Base-by-base conservation (phyloP, 2,329 filamentous ascomycete species). In the Cercospora janseana region DNA sequence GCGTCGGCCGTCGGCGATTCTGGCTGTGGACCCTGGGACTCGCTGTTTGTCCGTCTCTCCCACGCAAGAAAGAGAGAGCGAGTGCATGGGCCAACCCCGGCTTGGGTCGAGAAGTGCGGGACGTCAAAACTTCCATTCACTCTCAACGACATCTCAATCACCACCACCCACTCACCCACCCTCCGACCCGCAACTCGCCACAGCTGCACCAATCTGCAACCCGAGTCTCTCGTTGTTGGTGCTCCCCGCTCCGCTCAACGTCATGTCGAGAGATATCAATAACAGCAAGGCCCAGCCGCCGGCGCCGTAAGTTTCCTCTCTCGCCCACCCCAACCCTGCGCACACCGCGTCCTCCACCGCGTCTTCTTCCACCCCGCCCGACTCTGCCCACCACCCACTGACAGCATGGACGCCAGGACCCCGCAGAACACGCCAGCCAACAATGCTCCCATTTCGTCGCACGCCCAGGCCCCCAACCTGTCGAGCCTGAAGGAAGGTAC, bases 381-480 rank as follows among this genome's bases (percentile, higher is more conserved):
- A 28, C 31, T 46, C 42, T 27, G 29, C 32, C 37, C 23, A 28
- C 26, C 43, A 44, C 15, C 18, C 13, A 53, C 70, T 62, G 60
- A 70, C 54, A 62, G 15, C 31, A 61, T 62, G 56, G 53, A 63
- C 46, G 61, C 69, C 72, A 97, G 93, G 67, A 98, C 93, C 68
- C 93, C 93, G 68, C 93, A 98, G 76, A 98, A 98, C 79, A 98
- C 93, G 49, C 93, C 93, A 62, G 87, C 89, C 61, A 90, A 84
- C 75, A 91, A 92, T 77, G 93, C 94, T 62, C 93, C 93, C 60
- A 97, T 98, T 75, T 95, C 91, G 46, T 97, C 92, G 57, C 92
- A 93, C 74, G 93, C 94, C 63, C 90, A 95, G 76, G 89, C 95
- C 75, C 93, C 93, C 57, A 88, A 87, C 61, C 86, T 98, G 58